These are phyloP conservation scores for Phyllachora maydis DNA, from an alignment of 2,329 filamentous ascomycete genomes.

Conservation along the genomic window DNA sequence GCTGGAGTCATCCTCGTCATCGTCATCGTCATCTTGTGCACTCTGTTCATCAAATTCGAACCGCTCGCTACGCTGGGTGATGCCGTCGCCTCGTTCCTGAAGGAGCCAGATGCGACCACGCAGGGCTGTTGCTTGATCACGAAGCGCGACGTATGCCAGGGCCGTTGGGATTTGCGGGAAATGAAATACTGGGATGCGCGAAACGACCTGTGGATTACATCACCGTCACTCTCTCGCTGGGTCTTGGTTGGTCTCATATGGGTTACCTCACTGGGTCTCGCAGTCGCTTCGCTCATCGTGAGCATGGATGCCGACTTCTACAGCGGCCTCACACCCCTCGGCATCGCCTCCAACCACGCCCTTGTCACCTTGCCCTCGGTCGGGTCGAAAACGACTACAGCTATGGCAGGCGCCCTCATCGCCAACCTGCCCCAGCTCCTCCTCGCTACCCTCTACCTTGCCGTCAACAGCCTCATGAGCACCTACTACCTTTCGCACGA, in stretches of 20 bases:
- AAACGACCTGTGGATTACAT: constrained; percentile 22
- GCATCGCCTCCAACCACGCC: constrained; percentile 13
- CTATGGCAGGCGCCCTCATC: constrained; percentile 16
- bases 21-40: constrained; percentile 9
- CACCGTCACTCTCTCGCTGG: constrained; percentile 21
- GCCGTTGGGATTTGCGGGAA: constrained; percentile 19
- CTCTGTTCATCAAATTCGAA: constrained; percentile 11
- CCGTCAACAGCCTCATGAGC: constrained; percentile 23
- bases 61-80: constrained; percentile 29
- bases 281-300: constrained; percentile 16
- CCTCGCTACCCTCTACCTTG: constrained; percentile 23
- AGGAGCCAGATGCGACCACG: constrained; percentile 20
- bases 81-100: constrained; percentile 26
- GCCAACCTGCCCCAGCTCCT: constrained; percentile 25
- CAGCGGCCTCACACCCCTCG: constrained; percentile 10
- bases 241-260: constrained; percentile 16
- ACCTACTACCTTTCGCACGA: constrained; percentile 28
- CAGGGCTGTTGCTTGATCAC: constrained; percentile 21
- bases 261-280: constrained; percentile 14
- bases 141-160: constrained; percentile 20
- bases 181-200: constrained; percentile 19
- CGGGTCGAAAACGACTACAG: too few relatives aligned
- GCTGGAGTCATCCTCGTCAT: constrained; percentile 19
- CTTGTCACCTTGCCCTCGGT: constrained; percentile 6
- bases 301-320: constrained; percentile 11